These are phyloP conservation scores for Ceratobasidium sp. DNA, from an alignment of 1,284 basidiomycete genomes.

Conservation along the genomic window DNA sequence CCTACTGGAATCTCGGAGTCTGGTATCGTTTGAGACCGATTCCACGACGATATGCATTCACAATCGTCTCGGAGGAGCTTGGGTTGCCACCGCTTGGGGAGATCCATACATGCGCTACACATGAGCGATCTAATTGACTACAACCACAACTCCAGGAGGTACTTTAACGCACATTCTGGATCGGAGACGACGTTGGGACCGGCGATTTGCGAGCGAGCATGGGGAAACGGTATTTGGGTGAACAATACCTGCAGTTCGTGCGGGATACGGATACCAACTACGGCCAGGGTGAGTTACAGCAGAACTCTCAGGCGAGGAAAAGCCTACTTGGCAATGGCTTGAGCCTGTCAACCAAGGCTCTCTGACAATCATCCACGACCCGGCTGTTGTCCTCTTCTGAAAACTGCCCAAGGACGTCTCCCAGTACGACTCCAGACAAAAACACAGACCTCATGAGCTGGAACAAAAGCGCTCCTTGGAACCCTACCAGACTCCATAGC, in stretches of 20 bases:
- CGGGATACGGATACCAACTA: not conserved
- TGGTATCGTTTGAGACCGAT: slow-evolving; percentile 71
- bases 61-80: slow-evolving; percentile 41
- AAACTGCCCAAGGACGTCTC: slow-evolving; percentile 60
- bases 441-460: slow-evolving; percentile 68
- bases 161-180: slow-evolving; percentile 58
- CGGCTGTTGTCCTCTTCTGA: slow-evolving; percentile 44
- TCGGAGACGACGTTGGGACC: slow-evolving; percentile 41
- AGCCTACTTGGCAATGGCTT: slow-evolving; percentile 33
- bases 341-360: slow-evolving; percentile 64
- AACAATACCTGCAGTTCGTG: slow-evolving; percentile 59
- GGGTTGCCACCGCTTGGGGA: slow-evolving; percentile 56
- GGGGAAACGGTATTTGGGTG: slow-evolving; percentile 62
- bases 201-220: slow-evolving; percentile 57
- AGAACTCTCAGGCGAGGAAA: not conserved
- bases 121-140: slow-evolving; percentile 25
- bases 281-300: not conserved
- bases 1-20: slow-evolving; percentile 66
- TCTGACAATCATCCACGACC: slow-evolving; percentile 63
- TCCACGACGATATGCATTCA: slow-evolving; percentile 60
- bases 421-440: slow-evolving; percentile 69
- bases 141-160: not conserved
- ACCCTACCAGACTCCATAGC: slow-evolving; percentile 76
- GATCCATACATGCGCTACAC: slow-evolving; percentile 72
- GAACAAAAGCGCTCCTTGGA: slow-evolving; percentile 81